Evolutionary conservation across 306 rosid species (phyloP).

Genomic region (Castanopsis chinensis): DNA sequence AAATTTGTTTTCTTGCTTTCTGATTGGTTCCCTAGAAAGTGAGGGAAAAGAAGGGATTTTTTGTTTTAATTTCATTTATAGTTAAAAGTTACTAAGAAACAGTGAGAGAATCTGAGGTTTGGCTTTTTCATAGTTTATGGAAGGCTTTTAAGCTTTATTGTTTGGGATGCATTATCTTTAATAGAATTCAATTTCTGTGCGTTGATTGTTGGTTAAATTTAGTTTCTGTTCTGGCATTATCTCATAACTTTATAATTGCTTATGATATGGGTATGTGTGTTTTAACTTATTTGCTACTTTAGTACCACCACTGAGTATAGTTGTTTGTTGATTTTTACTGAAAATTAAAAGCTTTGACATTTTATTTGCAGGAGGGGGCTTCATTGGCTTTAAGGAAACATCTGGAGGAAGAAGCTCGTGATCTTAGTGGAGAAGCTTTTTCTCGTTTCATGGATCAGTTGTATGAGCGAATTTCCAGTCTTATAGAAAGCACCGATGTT

Average conservation of each 20-base stretch:
- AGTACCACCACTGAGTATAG: neutral
- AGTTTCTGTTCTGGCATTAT: neutral
- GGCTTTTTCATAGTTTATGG: neutral
- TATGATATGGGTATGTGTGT: neutral
- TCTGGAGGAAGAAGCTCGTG: constrained; percentile 92
- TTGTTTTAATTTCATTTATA: neutral
- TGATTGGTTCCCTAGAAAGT: neutral
- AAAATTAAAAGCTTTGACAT: neutral
- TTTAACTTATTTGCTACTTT: neutral
- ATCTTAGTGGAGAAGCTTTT: constrained; percentile 88
- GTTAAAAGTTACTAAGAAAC: neutral
- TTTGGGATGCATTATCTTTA: no score
- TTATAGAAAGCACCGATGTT: constrained; percentile 71
- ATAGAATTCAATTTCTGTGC: neutral
- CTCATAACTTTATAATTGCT: neutral
- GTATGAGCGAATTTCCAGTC: constrained; percentile 78
- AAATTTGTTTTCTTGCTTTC: neutral
- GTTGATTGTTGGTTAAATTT: neutral
- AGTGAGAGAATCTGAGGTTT: neutral
- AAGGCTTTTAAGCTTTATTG: neutral
- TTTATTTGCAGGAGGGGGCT: constrained; percentile 68
- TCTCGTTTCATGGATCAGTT: constrained; percentile 93
- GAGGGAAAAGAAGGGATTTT: neutral
- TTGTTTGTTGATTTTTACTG: neutral
- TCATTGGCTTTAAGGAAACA: constrained; percentile 75